Evolutionary conservation across 225 moss, liverwort and hornwort genomes (phyloP).

Genomic region (Rhytidiadelphus loreus): DNA sequence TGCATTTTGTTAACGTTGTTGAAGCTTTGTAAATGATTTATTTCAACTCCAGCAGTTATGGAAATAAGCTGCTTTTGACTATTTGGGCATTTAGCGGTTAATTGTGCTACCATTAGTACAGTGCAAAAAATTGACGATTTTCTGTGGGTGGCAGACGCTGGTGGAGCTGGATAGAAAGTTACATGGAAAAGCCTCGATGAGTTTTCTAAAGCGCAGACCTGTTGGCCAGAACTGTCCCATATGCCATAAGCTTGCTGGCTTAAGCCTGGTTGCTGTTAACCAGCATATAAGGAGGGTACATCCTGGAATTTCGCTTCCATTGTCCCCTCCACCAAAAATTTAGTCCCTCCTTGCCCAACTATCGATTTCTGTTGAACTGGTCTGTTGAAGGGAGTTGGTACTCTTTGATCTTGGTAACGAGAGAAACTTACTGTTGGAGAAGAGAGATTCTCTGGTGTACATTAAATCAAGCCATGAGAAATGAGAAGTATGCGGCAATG

Average conservation of each 20-base stretch:
- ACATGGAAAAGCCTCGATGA: constrained; percentile 80
- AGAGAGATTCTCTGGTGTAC: neutral
- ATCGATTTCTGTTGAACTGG: too few species aligned
- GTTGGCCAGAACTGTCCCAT: constrained; percentile 65
- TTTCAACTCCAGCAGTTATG: neutral
- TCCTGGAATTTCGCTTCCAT: constrained; percentile 31
- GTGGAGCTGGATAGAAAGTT: constrained; percentile 57
- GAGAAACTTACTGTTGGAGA: neutral
- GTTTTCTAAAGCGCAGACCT: constrained; percentile 59
- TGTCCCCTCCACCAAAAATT: neutral
- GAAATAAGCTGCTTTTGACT: neutral
- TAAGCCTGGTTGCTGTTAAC: constrained; percentile 60
- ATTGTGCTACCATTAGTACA: neutral
- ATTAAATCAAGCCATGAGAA: neutral
- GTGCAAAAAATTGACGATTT: neutral
- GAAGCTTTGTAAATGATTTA: neutral
- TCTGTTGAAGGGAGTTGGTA: neutral
- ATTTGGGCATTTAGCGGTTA: neutral
- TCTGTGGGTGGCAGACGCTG: constrained; percentile 30
- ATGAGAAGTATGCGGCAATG: neutral
- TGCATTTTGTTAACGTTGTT: too few species aligned
- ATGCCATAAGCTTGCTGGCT: constrained; percentile 65
- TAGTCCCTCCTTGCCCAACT: neutral
- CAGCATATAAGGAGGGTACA: constrained; percentile 69
- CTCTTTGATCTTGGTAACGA: neutral